Base-by-base conservation (phyloP, 768 basidiomycete genomes). In the Russula sp. region DNA sequence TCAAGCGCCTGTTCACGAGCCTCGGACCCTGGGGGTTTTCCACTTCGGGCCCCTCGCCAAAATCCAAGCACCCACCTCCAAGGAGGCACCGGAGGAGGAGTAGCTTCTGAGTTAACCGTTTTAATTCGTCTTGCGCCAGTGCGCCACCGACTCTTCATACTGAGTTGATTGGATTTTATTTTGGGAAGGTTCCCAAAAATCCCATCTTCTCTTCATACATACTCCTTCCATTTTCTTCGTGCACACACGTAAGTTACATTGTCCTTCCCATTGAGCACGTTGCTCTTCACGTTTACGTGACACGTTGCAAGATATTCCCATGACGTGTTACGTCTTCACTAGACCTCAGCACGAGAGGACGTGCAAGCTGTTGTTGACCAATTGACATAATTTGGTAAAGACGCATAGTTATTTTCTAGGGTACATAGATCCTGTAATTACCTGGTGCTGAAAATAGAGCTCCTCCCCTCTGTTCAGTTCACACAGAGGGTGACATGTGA, bases 1-100 rank as follows among this genome's bases (percentile, higher is more conserved):
- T 68, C 26, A 68, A 68, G 61, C 67, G 67, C 52, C 36, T 68
- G 1, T 49, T 68, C 20, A 65, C 65, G 10, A 67, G 54, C 36
- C 57, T 67, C 13, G 64, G 59, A 2, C 61, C 67, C 2, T 65
- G 64, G 64, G 55, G 59, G 14, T 65, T 49, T 24, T 57, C 59
- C 10, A 61, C 60, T 56, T 56, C 61, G 5, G 60, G 54, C n/a
- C 36, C 54, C 16, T 61, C 64, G 0, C 64, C 64, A 44, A 65
- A 65, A 42, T 44, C 40, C 20, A 65, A 65, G 54, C 40, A 36
- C 26, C 30, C 60, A 10, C 64, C 55, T 1, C 5, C 38, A 24
- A 61, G 64, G 49, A 57, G 64, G 30, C 50, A 65, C 42, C 59
- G 59, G 22, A 42, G 64, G n/a, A 61, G 49, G 24, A 61, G 59